Base-by-base conservation (phyloP, 169 alveolate species). In the Plasmodium reichenowi region DNA sequence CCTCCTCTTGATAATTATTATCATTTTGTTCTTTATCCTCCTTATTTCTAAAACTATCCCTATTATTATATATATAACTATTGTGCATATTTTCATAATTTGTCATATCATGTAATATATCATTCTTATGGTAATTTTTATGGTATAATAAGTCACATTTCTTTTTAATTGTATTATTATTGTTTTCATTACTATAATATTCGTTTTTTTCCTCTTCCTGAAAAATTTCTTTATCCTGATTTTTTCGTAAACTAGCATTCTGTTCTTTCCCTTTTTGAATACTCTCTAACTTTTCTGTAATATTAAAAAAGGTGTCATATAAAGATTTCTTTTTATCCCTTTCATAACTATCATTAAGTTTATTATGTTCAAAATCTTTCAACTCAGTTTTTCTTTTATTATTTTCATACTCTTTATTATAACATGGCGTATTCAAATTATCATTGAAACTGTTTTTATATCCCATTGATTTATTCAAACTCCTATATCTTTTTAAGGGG, bases 211-310 rank as follows among this genome's bases (percentile, higher is more conserved):
- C 17, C 2, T 56, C 58, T 13, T 29, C 72, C 29, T 54, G 13
- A 3, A 7, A 24, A 9, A n/a, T 20, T 17, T 32, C 71, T 32
- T 72, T 47, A 38, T 38, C 47, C 47, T 38, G 10, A 38, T 38
- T 38, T 52, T 52, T 52, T 52, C 0, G 22, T 52, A 52, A 52
- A 15, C 62, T 15, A n/a, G 0, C 22, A 52, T 52, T 52, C 5
- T 17, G 20, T 4, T 12, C 63, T 74, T 74, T 59, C n/a, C 38
- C 62, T 8, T 43, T 74, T 58, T 74, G 32, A 12, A 59, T 29
- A 38, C 62, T 74, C 17, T 29, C 88, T 15, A 38, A 74, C 70
- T 74, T 74, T 6, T 56, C 38, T 66, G 88, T 74, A 58, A 74
- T 29, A 74, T 74, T 17, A 15, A 74, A 38, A 59, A 74, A 74